A percentile compares a stretch with the other conserved stretches of the same genome.
Evolutionary conservation across 352 stramenopile species (phyloP).

Genomic region (Phytophthora citricola): DNA sequence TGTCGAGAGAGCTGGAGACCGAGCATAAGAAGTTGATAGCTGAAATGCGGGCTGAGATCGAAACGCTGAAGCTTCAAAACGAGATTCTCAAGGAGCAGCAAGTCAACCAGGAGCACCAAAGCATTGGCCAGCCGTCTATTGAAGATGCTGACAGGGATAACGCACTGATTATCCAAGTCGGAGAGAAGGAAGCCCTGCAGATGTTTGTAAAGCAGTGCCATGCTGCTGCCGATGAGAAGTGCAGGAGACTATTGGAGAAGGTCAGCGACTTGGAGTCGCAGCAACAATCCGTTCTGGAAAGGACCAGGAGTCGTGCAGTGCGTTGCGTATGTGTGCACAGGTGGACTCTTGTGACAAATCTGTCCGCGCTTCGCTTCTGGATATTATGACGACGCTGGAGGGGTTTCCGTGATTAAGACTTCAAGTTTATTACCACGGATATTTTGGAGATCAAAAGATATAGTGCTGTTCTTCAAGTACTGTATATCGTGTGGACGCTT

Average conservation of each 20-base stretch:
- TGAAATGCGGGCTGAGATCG: slow-evolving; percentile 29
- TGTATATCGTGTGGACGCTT: too few relatives aligned
- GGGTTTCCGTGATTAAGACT: slow-evolving; percentile 6
- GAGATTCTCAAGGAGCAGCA: slow-evolving; percentile 25
- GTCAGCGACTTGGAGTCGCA: slow-evolving; percentile 40
- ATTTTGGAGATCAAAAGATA: too few relatives aligned
- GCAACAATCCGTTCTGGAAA: slow-evolving; percentile 29
- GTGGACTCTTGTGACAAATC: slow-evolving; percentile 40
- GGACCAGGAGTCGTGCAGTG: slow-evolving; percentile 39
- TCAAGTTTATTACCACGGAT: too few relatives aligned
- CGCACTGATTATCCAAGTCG: slow-evolving; percentile 27
- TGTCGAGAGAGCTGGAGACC: slow-evolving; percentile 28
- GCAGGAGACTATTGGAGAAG: slow-evolving; percentile 39
- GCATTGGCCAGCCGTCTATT: slow-evolving; percentile 17
- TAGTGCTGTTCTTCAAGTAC: too few relatives aligned
- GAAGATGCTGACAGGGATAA: slow-evolving; percentile 10
- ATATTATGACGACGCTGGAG: slow-evolving; percentile 36
- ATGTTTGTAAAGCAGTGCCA: slow-evolving; percentile 60
- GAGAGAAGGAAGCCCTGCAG: slow-evolving; percentile 56
- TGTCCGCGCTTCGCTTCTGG: slow-evolving; percentile 39
- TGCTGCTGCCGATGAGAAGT: slow-evolving; percentile 56
- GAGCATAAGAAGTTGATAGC: slow-evolving; percentile 8
- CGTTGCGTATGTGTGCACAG: slow-evolving; percentile 41
- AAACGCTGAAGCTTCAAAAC: slow-evolving; percentile 32
- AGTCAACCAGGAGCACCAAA: slow-evolving; percentile 19